Conservation (phyloP, 805 yeast genomes). For the Sugiyamaella lignohabitans region DNA sequence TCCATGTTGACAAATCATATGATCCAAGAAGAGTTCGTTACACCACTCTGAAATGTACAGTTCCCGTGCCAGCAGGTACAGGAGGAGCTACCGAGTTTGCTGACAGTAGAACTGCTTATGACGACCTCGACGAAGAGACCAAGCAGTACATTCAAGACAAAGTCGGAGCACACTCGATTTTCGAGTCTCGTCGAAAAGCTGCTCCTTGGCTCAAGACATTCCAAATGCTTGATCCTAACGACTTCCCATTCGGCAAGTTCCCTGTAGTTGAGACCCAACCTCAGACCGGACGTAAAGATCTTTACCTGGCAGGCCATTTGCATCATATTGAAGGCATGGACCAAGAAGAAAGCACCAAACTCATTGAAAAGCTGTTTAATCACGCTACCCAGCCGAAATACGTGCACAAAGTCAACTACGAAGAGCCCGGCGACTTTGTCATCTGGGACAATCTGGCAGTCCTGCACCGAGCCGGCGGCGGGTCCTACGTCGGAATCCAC, state of each 20-base stretch:
- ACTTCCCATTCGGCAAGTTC: slow-evolving; percentile 9
- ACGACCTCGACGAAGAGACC: slow-evolving; percentile 10
- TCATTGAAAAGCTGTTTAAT: slow-evolving; percentile 8
- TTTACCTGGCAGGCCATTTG: slow-evolving; percentile 10
- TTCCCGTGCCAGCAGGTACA: slow-evolving; percentile 8
- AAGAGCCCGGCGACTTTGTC: slow-evolving; percentile 6
- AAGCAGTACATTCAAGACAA: slow-evolving; percentile 5
- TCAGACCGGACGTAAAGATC: slow-evolving; percentile 9
- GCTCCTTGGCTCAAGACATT: slow-evolving; percentile 10
- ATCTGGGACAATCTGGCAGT: slow-evolving; percentile 10
- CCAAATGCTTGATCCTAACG: slow-evolving; percentile 9
- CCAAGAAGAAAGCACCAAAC: slow-evolving; percentile 4
- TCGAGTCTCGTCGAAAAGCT: slow-evolving; percentile 10
- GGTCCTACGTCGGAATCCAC: slow-evolving; percentile 5
- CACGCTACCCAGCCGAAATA: slow-evolving; percentile 10
- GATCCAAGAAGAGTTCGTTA: slow-evolving; percentile 9
- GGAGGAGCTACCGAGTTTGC: slow-evolving; percentile 12
- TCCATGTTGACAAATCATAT: slow-evolving; percentile 12
- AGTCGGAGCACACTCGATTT: slow-evolving; percentile 9
- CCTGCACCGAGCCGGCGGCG: slow-evolving; percentile 10
- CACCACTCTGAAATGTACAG: slow-evolving; percentile 7
- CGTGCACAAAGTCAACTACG: slow-evolving; percentile 5
- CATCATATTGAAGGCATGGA: slow-evolving; percentile 11
- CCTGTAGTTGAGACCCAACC: slow-evolving; percentile 10
- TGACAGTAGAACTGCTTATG: slow-evolving; percentile 11